Evolutionary conservation across 2,329 filamentous ascomycete genomes (phyloP).

Genomic region (Xylariaceae sp.): DNA sequence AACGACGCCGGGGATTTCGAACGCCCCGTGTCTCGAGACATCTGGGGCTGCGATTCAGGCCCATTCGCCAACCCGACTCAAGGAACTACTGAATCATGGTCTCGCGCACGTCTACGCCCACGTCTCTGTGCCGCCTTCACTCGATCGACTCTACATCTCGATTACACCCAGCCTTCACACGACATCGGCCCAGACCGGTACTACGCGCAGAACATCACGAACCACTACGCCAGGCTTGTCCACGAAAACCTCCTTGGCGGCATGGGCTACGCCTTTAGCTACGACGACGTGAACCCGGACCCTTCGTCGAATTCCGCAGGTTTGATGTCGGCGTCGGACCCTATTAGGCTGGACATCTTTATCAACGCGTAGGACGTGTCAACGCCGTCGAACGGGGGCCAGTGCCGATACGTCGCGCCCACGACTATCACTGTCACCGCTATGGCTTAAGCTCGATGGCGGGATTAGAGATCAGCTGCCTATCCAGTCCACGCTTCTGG

Average conservation of each 20-base stretch:
- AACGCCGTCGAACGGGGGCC: not conserved
- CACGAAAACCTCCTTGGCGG: conserved; percentile 55
- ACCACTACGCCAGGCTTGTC: conserved; percentile 55
- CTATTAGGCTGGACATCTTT: conserved; percentile 7
- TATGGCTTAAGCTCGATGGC: not conserved
- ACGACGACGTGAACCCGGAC: conserved; percentile 58
- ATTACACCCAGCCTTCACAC: conserved; percentile 41
- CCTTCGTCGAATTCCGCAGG: conserved; percentile 50
- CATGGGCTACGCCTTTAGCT: conserved; percentile 60
- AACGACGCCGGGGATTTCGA: conserved; percentile 38
- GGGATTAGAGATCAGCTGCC: too few relatives aligned
- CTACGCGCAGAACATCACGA: conserved; percentile 40
- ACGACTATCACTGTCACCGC: not conserved
- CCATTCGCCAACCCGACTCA: conserved; percentile 35
- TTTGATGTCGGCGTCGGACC: conserved; percentile 31
- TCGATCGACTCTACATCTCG: conserved; percentile 42
- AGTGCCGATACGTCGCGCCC: not conserved
- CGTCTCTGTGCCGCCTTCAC: conserved; percentile 46
- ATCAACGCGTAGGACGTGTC: conserved; percentile 12
- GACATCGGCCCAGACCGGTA: conserved; percentile 33
- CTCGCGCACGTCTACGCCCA: conserved; percentile 39
- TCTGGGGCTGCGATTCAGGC: conserved; percentile 47
- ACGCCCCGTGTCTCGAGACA: conserved; percentile 41
- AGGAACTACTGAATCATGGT: conserved; percentile 29
- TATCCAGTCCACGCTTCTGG: too few relatives aligned